These are phyloP conservation scores for Starmera caribaea DNA, from an alignment of 805 yeast species.

Conservation along the genomic window DNA sequence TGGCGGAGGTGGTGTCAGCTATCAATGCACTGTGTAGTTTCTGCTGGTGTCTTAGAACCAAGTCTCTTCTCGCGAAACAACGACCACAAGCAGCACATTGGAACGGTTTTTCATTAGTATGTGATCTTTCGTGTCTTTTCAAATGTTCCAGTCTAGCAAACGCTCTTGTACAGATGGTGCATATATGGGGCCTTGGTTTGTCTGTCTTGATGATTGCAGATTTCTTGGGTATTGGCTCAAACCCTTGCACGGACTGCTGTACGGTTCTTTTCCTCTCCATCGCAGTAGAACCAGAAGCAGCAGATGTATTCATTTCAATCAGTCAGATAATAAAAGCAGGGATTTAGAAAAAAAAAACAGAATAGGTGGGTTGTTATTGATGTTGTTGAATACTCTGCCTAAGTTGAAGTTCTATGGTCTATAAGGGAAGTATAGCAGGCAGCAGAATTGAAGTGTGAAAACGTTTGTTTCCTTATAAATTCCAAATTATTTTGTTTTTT, in stretches of 20 bases:
- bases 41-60: slow-evolving; percentile 88
- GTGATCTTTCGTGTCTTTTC: slow-evolving; percentile 88
- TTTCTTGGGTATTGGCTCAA: slow-evolving; percentile 77
- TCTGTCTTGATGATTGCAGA: slow-evolving; percentile 79
- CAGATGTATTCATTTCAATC: no score
- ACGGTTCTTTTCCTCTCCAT: slow-evolving; percentile 9
- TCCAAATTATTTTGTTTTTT: no score
- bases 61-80: slow-evolving; percentile 85
- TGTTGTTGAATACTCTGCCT: no score
- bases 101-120: slow-evolving; percentile 93
- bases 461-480: no score
- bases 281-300: neutral
- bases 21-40: slow-evolving; percentile 60
- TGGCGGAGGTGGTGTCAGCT: slow-evolving; percentile 38
- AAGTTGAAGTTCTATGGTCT: no score
- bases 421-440: no score
- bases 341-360: no score
- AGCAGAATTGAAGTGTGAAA: no score
- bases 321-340: no score
- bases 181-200: slow-evolving; percentile 89
- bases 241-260: slow-evolving; percentile 19
- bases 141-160: slow-evolving; percentile 93
- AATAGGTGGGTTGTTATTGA: no score
- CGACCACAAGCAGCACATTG: slow-evolving; percentile 96
- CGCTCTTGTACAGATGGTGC: slow-evolving; percentile 86